These are phyloP conservation scores for Phallus indusiatus DNA, from an alignment of 768 basidiomycete species.

Conservation along the genomic window DNA sequence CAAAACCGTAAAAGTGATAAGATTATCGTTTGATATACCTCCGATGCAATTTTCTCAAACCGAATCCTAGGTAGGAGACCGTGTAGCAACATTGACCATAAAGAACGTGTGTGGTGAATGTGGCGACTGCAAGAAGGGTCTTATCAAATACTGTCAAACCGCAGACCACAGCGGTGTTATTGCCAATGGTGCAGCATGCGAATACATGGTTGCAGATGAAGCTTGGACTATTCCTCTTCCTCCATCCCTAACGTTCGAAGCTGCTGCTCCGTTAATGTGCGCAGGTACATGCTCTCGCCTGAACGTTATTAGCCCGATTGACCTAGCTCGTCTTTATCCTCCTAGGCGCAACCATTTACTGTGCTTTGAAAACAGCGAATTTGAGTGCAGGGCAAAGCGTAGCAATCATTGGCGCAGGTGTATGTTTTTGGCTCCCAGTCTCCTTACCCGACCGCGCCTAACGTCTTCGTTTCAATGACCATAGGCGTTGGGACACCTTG, in stretches of 20 bases:
- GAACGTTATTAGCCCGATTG: too few species aligned
- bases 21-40: neutral
- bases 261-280: conserved; percentile 6
- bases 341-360: conserved; percentile 2
- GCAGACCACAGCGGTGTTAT: neutral
- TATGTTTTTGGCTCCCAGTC: neutral
- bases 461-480: neutral
- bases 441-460: neutral
- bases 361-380: neutral
- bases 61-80: conserved; percentile 2
- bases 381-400: neutral
- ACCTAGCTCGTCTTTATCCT: too few species aligned
- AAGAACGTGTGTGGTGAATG: conserved; percentile 6
- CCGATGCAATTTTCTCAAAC: neutral
- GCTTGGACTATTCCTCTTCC: neutral
- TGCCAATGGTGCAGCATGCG: neutral
- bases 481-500: conserved; percentile 5
- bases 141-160: neutral
- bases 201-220: conserved; percentile 4
- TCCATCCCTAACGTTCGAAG: neutral
- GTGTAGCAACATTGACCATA: neutral
- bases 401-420: conserved; percentile 5
- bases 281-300: neutral
- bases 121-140: neutral
- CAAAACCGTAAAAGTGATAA: neutral